Base-by-base conservation (phyloP, 306 rosid species). In the Comarum palustre region DNA sequence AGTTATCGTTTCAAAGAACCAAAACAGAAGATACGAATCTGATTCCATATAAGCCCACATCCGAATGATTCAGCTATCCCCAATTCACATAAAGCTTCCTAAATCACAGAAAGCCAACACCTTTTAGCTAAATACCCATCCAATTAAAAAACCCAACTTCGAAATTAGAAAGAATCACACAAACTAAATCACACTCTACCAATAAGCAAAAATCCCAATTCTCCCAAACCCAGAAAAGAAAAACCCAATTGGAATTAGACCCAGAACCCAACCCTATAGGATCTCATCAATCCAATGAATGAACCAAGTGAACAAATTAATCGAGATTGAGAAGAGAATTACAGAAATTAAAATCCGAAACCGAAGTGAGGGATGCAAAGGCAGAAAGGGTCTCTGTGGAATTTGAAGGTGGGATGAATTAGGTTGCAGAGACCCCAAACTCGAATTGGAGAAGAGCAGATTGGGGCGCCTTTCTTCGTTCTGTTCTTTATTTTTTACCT, bases 381-480 rank as follows among this genome's bases (percentile, higher is more conserved):
- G 42, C 14, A 14, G 25, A 72, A 41, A 41, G 57, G 75, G 75
- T 58, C 67, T 29, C 75, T 27, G 42, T 58, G 41, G 55, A 58
- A 58, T 72, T 72, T 31, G 55, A 55, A 10, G 45, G 55, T 1
- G 20, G 19, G 25, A 46, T 15, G 51, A 11, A 27, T 39, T 39
- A 64, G 16, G 13, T 39, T 17, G 42, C 20, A 72, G 42, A 72
- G 31, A 58, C 68, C 75, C 68, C 66, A 55, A 42, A 50, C 75
- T 42, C 34, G 48, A 27, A 58, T 54, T 7, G 42, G 41, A 38
- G 50, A 64, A 25, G 36, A 24, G 66, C 8, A 55, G 75, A 70
- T 19, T 50, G 55, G 73, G 47, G 73, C 48, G 38, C 75, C n/a
- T 42, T 54, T 15, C 38, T 41, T 41, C 38, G 4, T 6, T 36